Conservation (phyloP, 2,329 filamentous ascomycete genomes). For the Aspergillus amoenus region DNA sequence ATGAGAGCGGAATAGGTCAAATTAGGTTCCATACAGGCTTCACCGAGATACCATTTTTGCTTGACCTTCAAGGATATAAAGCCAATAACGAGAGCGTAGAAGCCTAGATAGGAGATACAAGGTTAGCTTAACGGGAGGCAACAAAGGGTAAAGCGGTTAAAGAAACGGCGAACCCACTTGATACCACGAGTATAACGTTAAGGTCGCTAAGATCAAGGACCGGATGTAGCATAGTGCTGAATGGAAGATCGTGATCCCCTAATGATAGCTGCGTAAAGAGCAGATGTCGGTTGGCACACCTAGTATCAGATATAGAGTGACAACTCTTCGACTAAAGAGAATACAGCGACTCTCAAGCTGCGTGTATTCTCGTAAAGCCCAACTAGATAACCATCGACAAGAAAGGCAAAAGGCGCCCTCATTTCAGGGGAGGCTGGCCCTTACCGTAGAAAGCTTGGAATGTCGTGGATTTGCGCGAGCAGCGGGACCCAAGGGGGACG, state of each 20-base stretch:
- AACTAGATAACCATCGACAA: not conserved
- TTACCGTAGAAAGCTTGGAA: not conserved
- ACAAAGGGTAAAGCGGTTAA: not conserved
- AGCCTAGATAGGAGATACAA: conserved; percentile 20
- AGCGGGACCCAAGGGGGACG: not conserved
- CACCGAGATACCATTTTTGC: conserved; percentile 40
- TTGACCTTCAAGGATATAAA: conserved; percentile 38
- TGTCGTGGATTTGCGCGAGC: not conserved
- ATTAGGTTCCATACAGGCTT: conserved; percentile 31
- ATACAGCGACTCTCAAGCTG: not conserved
- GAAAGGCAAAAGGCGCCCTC: not conserved
- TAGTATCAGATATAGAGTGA: not conserved
- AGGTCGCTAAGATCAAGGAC: conserved; percentile 36
- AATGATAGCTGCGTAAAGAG: not conserved
- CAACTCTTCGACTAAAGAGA: not conserved
- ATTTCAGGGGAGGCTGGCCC: not conserved
- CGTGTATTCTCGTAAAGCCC: not conserved
- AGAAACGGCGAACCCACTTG: conserved; percentile 24
- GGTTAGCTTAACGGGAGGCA: conserved; percentile 4
- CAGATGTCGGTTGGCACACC: not conserved
- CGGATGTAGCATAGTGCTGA: conserved; percentile 33
- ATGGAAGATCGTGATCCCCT: not conserved
- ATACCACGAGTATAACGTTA: conserved; percentile 34
- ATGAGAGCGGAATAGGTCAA: not conserved
- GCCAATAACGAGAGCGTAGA: conserved; percentile 34